A percentile compares a stretch with the other conserved stretches of the same genome.
Evolutionary conservation across 441 rosid species (phyloP).

Genomic region (Lepidium campestre): DNA sequence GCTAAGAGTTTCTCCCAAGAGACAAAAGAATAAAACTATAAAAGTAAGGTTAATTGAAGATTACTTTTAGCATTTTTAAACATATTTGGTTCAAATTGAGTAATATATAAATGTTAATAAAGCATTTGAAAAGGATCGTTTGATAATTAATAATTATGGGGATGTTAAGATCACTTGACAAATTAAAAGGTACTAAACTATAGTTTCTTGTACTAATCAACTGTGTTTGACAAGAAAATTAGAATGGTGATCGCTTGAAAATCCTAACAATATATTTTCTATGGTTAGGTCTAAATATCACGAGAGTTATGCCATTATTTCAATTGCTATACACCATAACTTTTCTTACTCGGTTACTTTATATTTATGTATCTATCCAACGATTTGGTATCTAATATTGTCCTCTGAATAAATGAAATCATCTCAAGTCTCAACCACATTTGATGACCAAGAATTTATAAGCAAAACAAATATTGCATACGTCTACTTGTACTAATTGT

Average conservation of each 20-base stretch:
- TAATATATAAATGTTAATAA: neutral
- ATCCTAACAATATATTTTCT: neutral
- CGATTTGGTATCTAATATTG: neutral
- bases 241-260: neutral
- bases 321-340: neutral
- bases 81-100: neutral
- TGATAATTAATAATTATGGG: neutral
- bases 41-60: neutral
- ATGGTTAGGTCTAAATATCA: neutral
- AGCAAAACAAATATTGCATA: too few relatives aligned
- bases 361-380: neutral
- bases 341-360: neutral
- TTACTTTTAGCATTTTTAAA: neutral
- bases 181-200: neutral
- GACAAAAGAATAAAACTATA: neutral
- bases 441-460: too few relatives aligned
- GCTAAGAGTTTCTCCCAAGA: slow-evolving; percentile 9
- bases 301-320: neutral
- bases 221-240: neutral
- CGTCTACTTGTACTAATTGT: too few relatives aligned
- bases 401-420: too few relatives aligned
- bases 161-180: neutral
- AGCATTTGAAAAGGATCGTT: slow-evolving; percentile 5
- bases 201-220: neutral
- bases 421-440: too few relatives aligned